Percentiles rank a stretch among this genome's conserved stretches.
Evolutionary conservation across 1,284 basidiomycete species (phyloP).

Genomic region (Tetrapyrgos nigripes): DNA sequence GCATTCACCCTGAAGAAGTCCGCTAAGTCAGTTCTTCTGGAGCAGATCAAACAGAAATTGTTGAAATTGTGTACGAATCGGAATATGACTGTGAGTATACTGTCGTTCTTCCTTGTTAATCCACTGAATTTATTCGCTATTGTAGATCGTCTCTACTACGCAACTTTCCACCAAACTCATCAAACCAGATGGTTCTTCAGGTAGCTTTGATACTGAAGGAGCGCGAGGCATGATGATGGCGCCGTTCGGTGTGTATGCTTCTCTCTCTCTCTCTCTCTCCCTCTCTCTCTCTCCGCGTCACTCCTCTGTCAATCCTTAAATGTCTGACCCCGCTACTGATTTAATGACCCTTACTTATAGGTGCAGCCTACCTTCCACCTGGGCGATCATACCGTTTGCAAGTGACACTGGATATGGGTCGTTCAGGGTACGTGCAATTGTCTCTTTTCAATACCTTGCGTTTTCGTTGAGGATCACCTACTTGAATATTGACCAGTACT

Average conservation of each 20-base stretch:
- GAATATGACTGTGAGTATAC: slow-evolving; percentile 55
- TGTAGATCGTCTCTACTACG: slow-evolving; percentile 67
- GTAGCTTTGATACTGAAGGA: slow-evolving; percentile 38
- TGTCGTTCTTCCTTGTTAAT: slow-evolving; percentile 1
- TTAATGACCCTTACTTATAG: slow-evolving; percentile 31
- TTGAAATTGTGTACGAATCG: slow-evolving; percentile 52
- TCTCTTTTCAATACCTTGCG: no score
- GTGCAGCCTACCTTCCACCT: slow-evolving; percentile 42
- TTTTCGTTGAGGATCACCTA: no score
- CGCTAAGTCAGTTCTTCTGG: slow-evolving; percentile 51
- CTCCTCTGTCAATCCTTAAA: no score
- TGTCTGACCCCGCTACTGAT: no score
- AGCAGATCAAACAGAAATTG: slow-evolving; percentile 58
- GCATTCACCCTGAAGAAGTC: slow-evolving; percentile 41
- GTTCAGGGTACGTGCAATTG: slow-evolving; percentile 41
- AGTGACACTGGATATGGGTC: slow-evolving; percentile 37
- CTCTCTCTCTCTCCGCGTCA: no score
- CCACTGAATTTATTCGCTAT: slow-evolving; percentile 4
- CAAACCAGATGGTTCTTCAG: slow-evolving; percentile 62
- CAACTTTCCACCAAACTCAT: slow-evolving; percentile 74
- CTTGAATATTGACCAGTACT: no score
- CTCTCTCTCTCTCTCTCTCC: not conserved
- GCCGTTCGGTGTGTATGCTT: slow-evolving; percentile 11
- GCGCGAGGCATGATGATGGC: slow-evolving; percentile 21
- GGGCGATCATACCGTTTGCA: slow-evolving; percentile 42